Evolutionary conservation across 1,284 basidiomycete genomes (phyloP).

Genomic region (Ganoderma multipileum): DNA sequence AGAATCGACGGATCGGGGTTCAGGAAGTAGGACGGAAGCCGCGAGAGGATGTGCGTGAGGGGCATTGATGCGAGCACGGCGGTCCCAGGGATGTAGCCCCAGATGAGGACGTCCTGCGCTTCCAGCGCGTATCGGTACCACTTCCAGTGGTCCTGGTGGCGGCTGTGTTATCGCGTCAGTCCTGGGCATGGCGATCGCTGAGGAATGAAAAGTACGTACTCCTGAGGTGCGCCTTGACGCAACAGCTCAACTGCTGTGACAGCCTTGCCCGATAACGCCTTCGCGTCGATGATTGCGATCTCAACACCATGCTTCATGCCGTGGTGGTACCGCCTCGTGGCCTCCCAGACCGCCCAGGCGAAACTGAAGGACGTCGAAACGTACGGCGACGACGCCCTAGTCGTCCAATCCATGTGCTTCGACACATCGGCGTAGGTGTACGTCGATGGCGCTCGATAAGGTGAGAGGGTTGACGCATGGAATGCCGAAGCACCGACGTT

Average conservation of each 20-base stretch:
- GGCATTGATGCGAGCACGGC: conserved; percentile 75
- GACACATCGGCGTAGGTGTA: conserved; percentile 67
- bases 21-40: conserved; percentile 75
- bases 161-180: conserved; percentile 46
- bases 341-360: conserved; percentile 82
- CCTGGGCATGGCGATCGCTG: neutral
- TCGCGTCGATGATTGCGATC: conserved; percentile 78
- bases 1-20: conserved; percentile 46
- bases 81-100: conserved; percentile 67
- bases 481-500: conserved; percentile 40
- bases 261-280: conserved; percentile 59
- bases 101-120: conserved; percentile 75
- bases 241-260: conserved; percentile 71
- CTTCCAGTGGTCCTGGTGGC: conserved; percentile 70
- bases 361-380: conserved; percentile 81
- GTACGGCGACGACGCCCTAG: conserved; percentile 68
- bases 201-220: conserved; percentile 50
- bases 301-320: conserved; percentile 76
- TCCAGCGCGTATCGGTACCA: conserved; percentile 78
- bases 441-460: conserved; percentile 33
- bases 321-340: conserved; percentile 70
- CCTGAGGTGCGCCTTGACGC: conserved; percentile 52
- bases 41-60: conserved; percentile 64
- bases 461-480: conserved; percentile 24
- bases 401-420: conserved; percentile 77